These are phyloP conservation scores for Lolium rigidum DNA, from an alignment of 176 grass and related monocot species.

Conservation along the genomic window DNA sequence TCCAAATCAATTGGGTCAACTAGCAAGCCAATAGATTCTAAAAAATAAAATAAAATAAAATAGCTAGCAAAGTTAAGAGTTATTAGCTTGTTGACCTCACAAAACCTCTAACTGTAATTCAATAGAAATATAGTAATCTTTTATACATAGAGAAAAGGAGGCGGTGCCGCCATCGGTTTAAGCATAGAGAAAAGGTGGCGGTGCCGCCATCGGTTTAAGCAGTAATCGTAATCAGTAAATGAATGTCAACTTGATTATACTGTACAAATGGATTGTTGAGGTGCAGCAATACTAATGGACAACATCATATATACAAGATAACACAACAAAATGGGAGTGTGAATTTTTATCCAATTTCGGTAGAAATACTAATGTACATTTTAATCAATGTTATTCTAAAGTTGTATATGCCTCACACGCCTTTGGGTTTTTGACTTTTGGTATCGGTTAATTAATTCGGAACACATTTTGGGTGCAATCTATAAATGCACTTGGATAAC, in stretches of 20 bases:
- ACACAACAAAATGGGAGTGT: not conserved
- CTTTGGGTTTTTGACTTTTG: constrained; percentile 21
- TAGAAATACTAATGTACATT: not conserved
- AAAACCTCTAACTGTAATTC: not conserved
- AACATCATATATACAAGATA: not conserved
- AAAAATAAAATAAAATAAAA: too few relatives aligned
- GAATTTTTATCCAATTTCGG: too few relatives aligned
- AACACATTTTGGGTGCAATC: not conserved
- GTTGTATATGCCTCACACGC: not conserved
- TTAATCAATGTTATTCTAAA: constrained; percentile 1
- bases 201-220: not conserved
- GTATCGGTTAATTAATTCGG: not conserved
- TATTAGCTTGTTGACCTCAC: constrained; percentile 38
- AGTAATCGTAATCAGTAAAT: not conserved
- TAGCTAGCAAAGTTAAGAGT: not conserved
- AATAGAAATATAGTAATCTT: not conserved
- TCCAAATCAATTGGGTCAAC: too few relatives aligned
- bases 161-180: too few relatives aligned
- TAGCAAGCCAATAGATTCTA: too few relatives aligned
- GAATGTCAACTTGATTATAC: not conserved
- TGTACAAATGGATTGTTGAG: not conserved
- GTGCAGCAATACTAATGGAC: constrained; percentile 30
- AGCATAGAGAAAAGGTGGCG: too few relatives aligned
- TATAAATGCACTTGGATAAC: not conserved
- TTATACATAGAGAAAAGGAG: too few relatives aligned